A percentile compares a stretch with the other conserved stretches of the same genome.
phyloP scores from a whole-genome alignment of 257 asterid species.

The Capsicum pubescens region DNA sequence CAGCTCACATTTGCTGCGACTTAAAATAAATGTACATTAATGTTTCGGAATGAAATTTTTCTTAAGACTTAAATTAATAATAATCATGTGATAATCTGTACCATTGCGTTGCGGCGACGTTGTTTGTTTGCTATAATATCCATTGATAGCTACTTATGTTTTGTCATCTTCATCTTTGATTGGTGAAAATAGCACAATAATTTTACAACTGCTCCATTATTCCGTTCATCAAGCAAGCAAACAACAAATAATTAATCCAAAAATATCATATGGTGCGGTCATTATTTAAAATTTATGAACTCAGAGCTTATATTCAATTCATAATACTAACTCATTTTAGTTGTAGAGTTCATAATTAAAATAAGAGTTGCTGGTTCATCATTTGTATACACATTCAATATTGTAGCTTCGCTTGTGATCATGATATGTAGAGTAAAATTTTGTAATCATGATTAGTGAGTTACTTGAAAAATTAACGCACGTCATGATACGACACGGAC shows the following conservation, averaged over 20 bases:
- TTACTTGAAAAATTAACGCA: neutral
- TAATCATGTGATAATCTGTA: neutral
- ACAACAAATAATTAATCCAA: neutral
- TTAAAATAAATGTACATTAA: neutral
- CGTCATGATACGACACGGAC: neutral
- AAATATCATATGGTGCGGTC: neutral
- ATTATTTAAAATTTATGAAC: too few species aligned
- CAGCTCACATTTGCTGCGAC: neutral
- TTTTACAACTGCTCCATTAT: neutral
- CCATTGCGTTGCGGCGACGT: neutral
- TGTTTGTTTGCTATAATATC: neutral
- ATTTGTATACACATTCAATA: too few species aligned
- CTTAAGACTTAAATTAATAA: neutral
- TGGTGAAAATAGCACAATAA: neutral
- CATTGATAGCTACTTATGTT: neutral
- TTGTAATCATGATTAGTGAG: neutral
- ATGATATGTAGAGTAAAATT: too few species aligned
- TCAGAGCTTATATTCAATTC: too few species aligned
- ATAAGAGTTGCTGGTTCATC: too few species aligned
- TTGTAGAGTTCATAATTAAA: too few species aligned
- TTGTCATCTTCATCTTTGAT: neutral
- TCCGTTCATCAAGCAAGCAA: neutral
- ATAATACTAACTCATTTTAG: too few species aligned
- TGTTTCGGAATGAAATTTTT: neutral
- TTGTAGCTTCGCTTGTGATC: too few species aligned